phyloP scores from a whole-genome alignment of 129 eudicot species.

The Pittosporum tobira region DNA sequence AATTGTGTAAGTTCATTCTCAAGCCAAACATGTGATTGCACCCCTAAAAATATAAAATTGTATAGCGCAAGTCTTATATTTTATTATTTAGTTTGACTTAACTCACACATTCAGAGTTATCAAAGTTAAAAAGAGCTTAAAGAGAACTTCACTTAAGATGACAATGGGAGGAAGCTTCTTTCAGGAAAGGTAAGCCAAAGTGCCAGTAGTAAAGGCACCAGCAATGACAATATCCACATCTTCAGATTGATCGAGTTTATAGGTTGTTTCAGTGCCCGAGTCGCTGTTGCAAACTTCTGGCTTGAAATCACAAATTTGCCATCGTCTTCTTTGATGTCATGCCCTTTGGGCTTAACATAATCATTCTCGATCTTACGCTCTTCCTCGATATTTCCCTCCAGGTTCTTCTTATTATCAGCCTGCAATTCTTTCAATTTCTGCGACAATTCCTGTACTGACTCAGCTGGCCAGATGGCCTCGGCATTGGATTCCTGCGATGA shows the following conservation, averaged over 20 bases:
- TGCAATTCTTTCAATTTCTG: conserved; percentile 14
- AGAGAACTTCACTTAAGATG: conserved; percentile 11
- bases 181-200: conserved; percentile 24
- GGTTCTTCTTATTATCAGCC: conserved; percentile 8
- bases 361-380: background rate
- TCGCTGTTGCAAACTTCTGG: background rate
- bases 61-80: too few relatives aligned
- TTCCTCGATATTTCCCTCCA: conserved; percentile 8
- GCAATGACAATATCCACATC: conserved; percentile 10
- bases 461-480: conserved; percentile 30
- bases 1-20: too few relatives aligned
- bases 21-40: too few relatives aligned
- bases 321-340: conserved; percentile 1
- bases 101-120: conserved; percentile 14
- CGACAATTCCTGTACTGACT: conserved; percentile 19
- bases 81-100: too few relatives aligned
- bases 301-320: background rate
- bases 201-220: conserved; percentile 30
- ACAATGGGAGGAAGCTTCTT: conserved; percentile 22
- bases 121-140: conserved; percentile 5
- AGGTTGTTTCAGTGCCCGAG: conserved; percentile 6
- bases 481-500: conserved; percentile 33
- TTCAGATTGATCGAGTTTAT: conserved; percentile 14
- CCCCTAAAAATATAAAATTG: too few relatives aligned
- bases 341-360: background rate